Conservation (phyloP, 176 grass and related monocot genomes). For the Hordeum marinum region DNA sequence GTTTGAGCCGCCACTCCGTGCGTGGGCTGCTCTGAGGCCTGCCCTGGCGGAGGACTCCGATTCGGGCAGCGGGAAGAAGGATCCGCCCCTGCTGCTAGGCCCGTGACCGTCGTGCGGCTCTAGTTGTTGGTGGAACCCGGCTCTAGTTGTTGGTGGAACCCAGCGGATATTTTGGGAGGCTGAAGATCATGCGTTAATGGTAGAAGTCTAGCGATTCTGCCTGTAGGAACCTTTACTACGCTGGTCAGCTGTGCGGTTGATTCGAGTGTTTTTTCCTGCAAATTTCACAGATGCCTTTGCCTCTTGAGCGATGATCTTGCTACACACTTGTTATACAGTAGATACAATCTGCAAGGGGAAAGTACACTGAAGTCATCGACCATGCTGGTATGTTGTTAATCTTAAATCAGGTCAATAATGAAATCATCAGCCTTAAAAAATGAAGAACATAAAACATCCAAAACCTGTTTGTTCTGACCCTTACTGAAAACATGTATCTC, state of each 20-base stretch:
- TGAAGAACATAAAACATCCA: slow-evolving; percentile 51
- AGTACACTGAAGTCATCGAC: not conserved
- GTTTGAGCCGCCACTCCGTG: slow-evolving; percentile 65
- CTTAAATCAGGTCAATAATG: not conserved
- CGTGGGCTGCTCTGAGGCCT: slow-evolving; percentile 38
- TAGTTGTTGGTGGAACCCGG: not conserved
- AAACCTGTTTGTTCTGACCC: slow-evolving; percentile 70
- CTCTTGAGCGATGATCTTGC: not conserved
- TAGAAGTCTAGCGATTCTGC: too few relatives aligned
- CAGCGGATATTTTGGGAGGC: too few relatives aligned
- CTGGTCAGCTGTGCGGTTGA: not conserved
- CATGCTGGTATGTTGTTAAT: not conserved
- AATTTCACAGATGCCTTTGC: not conserved
- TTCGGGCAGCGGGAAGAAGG: slow-evolving; percentile 36
- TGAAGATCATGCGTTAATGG: too few relatives aligned
- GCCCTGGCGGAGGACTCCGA: not conserved
- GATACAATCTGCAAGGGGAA: not conserved
- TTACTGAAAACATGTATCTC: slow-evolving; percentile 59
- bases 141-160: not conserved
- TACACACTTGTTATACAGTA: not conserved
- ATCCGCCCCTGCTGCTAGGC: slow-evolving; percentile 59
- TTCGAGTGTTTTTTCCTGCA: not conserved
- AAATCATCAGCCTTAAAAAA: not conserved
- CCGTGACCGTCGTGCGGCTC: slow-evolving; percentile 1
- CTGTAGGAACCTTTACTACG: not conserved